Percentiles rank a stretch among this genome's conserved stretches.
phyloP scores from a whole-genome alignment of 2,329 filamentous ascomycete genomes.

The Dactylella cylindrospora region DNA sequence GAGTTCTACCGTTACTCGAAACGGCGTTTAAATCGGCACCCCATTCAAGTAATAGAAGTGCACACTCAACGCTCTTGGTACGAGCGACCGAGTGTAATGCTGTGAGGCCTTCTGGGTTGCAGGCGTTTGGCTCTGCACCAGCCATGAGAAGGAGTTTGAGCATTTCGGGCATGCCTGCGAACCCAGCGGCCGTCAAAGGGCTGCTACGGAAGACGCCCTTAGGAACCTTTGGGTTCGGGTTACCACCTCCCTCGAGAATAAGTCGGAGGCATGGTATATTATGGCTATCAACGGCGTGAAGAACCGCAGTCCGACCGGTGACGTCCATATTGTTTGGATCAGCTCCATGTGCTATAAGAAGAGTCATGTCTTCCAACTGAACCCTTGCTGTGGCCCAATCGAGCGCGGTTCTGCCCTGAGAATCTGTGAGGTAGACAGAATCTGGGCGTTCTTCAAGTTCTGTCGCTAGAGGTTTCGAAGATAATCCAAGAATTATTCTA shows the following conservation, averaged over 20 bases:
- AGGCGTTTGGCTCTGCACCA: constrained; percentile 49
- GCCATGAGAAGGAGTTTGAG: constrained; percentile 51
- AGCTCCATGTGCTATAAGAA: constrained; percentile 4
- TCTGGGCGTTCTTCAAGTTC: constrained; percentile 3
- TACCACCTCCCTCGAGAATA: constrained; percentile 46
- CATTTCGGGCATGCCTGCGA: constrained; percentile 49
- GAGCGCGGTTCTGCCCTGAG: constrained; percentile 6
- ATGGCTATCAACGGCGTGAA: constrained; percentile 10
- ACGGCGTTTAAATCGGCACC: constrained; percentile 51
- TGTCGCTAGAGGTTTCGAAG: background rate
- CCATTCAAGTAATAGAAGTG: constrained; percentile 51
- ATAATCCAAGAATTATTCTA: constrained; percentile 5
- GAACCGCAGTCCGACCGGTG: constrained; percentile 4
- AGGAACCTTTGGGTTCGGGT: constrained; percentile 49
- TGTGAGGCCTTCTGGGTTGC: constrained; percentile 50
- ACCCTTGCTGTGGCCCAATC: constrained; percentile 10
- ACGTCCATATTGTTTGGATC: constrained; percentile 17
- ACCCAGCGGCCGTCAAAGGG: constrained; percentile 51
- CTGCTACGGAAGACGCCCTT: constrained; percentile 49
- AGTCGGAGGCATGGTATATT: constrained; percentile 1
- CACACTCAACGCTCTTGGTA: constrained; percentile 50
- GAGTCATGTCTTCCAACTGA: constrained; percentile 5
- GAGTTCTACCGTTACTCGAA: constrained; percentile 49
- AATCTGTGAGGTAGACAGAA: background rate
- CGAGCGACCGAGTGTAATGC: constrained; percentile 50